Evolutionary conservation across 2,329 filamentous ascomycete genomes (phyloP).

Genomic region (Fusarium kyushuense): DNA sequence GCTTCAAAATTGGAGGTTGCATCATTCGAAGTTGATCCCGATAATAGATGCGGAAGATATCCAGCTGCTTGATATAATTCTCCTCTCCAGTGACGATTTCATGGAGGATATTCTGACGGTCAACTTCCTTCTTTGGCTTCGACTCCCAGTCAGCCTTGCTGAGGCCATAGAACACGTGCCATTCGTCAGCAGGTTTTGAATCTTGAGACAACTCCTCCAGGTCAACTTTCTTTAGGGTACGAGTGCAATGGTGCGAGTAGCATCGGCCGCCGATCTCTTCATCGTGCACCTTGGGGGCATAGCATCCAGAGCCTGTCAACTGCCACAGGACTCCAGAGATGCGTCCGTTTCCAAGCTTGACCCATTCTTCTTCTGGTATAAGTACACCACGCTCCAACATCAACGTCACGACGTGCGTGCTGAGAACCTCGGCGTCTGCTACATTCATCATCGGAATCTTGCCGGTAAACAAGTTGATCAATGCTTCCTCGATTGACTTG

Average conservation of each 20-base stretch:
- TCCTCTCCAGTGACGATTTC: conserved; percentile 96
- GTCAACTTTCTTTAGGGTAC: conserved; percentile 95
- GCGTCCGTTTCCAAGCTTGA: conserved; percentile 85
- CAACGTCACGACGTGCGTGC: conserved; percentile 78
- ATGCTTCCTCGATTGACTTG: conserved; percentile 85
- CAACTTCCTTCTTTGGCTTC: conserved; percentile 85
- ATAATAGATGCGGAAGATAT: conserved; percentile 87
- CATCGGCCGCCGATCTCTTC: conserved; percentile 78
- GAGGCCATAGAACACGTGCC: conserved; percentile 89
- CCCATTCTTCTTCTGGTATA: conserved; percentile 94
- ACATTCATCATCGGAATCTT: conserved; percentile 99
- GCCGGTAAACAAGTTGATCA: conserved; percentile 89
- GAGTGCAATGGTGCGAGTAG: conserved; percentile 93
- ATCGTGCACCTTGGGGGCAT: conserved; percentile 85
- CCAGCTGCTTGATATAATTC: conserved; percentile 87
- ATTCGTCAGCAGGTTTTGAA: conserved; percentile 77
- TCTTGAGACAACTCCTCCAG: conserved; percentile 80
- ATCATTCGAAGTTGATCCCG: conserved; percentile 80
- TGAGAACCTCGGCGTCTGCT: conserved; percentile 91
- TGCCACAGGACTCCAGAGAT: conserved; percentile 95
- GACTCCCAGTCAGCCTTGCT: conserved; percentile 79
- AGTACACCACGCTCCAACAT: conserved; percentile 86
- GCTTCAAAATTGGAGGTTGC: conserved; percentile 83
- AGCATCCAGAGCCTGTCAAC: conserved; percentile 90
- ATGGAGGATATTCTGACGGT: conserved; percentile 93